Evolutionary conservation across 768 basidiomycete genomes (phyloP).

Genomic region (Rhodotorula paludigena): DNA sequence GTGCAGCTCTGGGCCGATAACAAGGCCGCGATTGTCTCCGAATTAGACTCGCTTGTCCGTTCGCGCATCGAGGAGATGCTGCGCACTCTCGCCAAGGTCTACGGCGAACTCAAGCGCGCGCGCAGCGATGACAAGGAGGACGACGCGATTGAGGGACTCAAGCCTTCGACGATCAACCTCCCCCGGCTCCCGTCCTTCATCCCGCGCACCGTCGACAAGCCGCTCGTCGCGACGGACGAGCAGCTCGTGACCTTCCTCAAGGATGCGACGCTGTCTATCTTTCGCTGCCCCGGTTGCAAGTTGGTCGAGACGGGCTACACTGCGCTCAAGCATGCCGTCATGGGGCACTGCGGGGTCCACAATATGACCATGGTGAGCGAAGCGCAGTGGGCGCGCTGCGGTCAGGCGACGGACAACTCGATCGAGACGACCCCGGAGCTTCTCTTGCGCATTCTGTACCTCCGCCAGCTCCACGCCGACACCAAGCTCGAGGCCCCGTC

Average conservation of each 20-base stretch:
- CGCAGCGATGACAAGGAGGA: too few relatives aligned
- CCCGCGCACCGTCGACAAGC: not conserved
- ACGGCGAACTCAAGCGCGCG: not conserved
- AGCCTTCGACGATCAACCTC: not conserved
- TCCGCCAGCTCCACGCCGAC: not conserved
- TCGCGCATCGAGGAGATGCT: not conserved
- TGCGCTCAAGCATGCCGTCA: not conserved
- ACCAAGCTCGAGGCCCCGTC: not conserved
- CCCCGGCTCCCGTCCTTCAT: slow-evolving; percentile 24
- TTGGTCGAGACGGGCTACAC: too few relatives aligned
- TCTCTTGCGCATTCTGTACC: not conserved
- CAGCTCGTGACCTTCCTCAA: slow-evolving; percentile 17
- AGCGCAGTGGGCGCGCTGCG: not conserved
- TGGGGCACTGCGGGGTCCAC: fast-evolving
- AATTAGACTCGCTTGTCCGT: not conserved
- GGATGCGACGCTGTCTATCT: not conserved
- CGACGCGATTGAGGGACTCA: not conserved
- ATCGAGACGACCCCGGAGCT: too few relatives aligned
- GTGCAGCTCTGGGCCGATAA: not conserved
- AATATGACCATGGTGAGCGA: not conserved
- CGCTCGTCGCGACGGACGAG: slow-evolving; percentile 14
- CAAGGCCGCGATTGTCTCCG: not conserved
- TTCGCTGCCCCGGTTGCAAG: not conserved
- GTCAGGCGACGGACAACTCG: not conserved
- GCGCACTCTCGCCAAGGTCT: not conserved